Evolutionary conservation across 805 yeast species (phyloP).

Genomic region (Zygosaccharomyces kombuchaensis): DNA sequence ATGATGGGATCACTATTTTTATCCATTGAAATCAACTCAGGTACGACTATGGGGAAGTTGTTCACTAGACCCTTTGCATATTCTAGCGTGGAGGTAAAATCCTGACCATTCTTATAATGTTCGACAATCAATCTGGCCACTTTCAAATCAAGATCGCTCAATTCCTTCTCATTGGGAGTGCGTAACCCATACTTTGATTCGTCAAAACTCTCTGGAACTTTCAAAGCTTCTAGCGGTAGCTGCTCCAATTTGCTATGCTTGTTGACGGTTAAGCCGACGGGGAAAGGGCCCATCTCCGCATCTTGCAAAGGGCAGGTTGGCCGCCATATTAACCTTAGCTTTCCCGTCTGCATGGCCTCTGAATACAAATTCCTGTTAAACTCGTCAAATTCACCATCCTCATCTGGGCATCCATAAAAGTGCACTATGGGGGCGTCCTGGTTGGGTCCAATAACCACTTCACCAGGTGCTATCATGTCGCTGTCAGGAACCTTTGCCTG

Average conservation of each 20-base stretch:
- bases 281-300: conserved; percentile 26
- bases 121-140: conserved; percentile 56
- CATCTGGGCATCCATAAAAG: conserved; percentile 61
- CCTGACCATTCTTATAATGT: conserved; percentile 32
- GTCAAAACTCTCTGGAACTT: conserved; percentile 26
- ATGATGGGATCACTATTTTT: conserved; percentile 10
- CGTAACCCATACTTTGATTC: conserved; percentile 36
- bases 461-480: conserved; percentile 41
- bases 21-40: conserved; percentile 13
- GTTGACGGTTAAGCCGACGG: conserved; percentile 28
- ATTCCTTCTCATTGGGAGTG: conserved; percentile 19
- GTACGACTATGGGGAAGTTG: conserved; percentile 37
- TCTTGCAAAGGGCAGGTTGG: conserved; percentile 40
- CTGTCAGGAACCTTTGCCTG: conserved; percentile 22
- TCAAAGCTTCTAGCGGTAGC: conserved; percentile 6
- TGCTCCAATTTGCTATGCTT: conserved; percentile 37
- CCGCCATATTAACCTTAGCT: conserved; percentile 72
- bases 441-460: conserved; percentile 56
- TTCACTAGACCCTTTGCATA: conserved; percentile 38
- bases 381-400: conserved; percentile 42
- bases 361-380: conserved; percentile 57
- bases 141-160: conserved; percentile 52
- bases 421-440: conserved; percentile 50
- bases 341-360: conserved; percentile 52
- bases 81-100: conserved; percentile 35